These are phyloP conservation scores for Fusarium nelsonii DNA, from an alignment of 2,329 filamentous ascomycete genomes.

Conservation along the genomic window DNA sequence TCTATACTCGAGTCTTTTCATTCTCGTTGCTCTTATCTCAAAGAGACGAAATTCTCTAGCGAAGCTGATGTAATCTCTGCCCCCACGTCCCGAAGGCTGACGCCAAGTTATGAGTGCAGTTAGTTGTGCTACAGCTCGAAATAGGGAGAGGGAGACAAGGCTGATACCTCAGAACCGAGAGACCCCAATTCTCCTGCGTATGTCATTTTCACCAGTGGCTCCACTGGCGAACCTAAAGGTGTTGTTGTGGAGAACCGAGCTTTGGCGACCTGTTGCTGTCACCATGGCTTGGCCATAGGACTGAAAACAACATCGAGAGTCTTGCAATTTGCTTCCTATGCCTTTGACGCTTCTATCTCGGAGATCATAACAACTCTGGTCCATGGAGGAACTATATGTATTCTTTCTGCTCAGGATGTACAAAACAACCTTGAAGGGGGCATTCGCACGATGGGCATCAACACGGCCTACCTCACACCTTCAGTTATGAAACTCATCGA, in stretches of 20 bases:
- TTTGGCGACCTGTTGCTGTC: conserved; percentile 16
- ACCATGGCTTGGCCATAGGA: conserved; percentile 9
- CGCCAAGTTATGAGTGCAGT: too few species aligned
- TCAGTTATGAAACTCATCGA: conserved; percentile 16
- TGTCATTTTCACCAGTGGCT: conserved; percentile 24
- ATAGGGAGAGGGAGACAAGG: neutral
- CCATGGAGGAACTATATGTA: conserved; percentile 22
- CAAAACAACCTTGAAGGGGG: neutral
- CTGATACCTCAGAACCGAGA: neutral
- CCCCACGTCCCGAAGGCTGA: too few species aligned
- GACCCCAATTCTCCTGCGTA: conserved; percentile 8
- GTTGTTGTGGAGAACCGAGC: conserved; percentile 22
- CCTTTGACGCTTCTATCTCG: conserved; percentile 21
- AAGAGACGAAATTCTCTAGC: too few species aligned
- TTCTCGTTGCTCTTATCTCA: too few species aligned
- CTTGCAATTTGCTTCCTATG: conserved; percentile 20
- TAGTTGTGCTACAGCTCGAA: too few species aligned
- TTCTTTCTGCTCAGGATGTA: conserved; percentile 6
- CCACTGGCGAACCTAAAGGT: conserved; percentile 17
- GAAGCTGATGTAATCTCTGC: too few species aligned
- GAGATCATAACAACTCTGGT: conserved; percentile 25
- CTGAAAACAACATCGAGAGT: conserved; percentile 13
- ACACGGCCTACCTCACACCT: conserved; percentile 22
- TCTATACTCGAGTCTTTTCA: too few species aligned
- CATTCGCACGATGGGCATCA: conserved; percentile 8